phyloP scores from a whole-genome alignment of 441 rosid species.

The Adansonia grandidieri region DNA sequence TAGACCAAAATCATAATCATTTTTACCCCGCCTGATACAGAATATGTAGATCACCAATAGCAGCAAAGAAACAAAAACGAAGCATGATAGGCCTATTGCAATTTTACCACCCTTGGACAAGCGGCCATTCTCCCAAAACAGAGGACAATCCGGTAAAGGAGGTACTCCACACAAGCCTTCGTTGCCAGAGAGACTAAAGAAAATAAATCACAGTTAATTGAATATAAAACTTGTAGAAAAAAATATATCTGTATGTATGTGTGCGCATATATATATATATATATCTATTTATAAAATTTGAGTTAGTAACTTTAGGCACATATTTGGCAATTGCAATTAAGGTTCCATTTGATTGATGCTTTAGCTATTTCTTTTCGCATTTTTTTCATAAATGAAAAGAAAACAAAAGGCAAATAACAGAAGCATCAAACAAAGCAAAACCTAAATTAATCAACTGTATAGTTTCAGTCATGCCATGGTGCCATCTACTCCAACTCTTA shows the following conservation, averaged over 20 bases:
- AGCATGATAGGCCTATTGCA: conserved; percentile 66
- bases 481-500: background rate
- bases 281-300: background rate
- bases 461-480: background rate
- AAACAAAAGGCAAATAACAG: background rate
- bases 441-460: background rate
- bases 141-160: conserved; percentile 70
- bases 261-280: background rate
- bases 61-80: conserved; percentile 45
- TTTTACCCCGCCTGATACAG: conserved; percentile 68
- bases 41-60: conserved; percentile 57
- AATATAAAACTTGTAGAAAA: background rate
- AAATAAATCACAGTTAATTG: background rate
- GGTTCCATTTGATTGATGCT: background rate
- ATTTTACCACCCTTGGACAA: conserved; percentile 83
- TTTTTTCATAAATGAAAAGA: background rate
- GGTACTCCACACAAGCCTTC: conserved; percentile 92
- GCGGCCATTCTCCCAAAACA: conserved; percentile 82
- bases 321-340: background rate
- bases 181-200: conserved; percentile 86
- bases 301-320: background rate
- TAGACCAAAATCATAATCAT: conserved; percentile 93
- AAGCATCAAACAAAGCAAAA: background rate
- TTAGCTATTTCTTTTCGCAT: background rate
- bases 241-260: too few species aligned